Conservation (phyloP, 345 rosid species). For the Brassica rapa region DNA sequence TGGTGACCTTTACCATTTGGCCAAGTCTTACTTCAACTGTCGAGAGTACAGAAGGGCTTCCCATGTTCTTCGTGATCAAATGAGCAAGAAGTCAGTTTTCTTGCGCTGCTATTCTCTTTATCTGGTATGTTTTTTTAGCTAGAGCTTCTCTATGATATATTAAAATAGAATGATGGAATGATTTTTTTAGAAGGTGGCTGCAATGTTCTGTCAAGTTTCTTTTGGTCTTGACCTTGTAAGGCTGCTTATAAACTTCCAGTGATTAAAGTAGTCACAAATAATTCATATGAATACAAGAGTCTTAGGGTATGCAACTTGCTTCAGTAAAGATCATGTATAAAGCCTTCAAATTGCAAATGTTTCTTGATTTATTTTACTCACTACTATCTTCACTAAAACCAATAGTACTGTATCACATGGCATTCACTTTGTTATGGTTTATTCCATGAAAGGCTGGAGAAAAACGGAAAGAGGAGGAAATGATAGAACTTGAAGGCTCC, state of each 20-base stretch:
- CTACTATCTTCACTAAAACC: not conserved
- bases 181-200: no score
- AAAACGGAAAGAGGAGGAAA: slow-evolving; percentile 95
- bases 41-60: slow-evolving; percentile 86
- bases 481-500: slow-evolving; percentile 88
- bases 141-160: no score
- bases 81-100: slow-evolving; percentile 78
- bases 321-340: not conserved
- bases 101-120: slow-evolving; percentile 88
- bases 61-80: slow-evolving; percentile 79
- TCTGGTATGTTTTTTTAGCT: slow-evolving; percentile 85
- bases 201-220: slow-evolving; percentile 7
- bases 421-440: slow-evolving; percentile 11
- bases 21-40: slow-evolving; percentile 89
- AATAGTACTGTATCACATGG: not conserved
- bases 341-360: not conserved
- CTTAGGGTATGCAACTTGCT: no score
- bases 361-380: not conserved
- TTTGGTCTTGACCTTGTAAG: not conserved
- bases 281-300: no score
- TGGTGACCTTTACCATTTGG: slow-evolving; percentile 77
- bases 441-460: slow-evolving; percentile 74
- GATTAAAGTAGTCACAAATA: no score
- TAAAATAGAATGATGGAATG: no score
- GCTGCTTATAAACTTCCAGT: not conserved